Evolutionary conservation across 345 rosid species (phyloP), one percentile per base, ranked within the genome.

Genomic region (Chamaenerion angustifolium): DNA sequence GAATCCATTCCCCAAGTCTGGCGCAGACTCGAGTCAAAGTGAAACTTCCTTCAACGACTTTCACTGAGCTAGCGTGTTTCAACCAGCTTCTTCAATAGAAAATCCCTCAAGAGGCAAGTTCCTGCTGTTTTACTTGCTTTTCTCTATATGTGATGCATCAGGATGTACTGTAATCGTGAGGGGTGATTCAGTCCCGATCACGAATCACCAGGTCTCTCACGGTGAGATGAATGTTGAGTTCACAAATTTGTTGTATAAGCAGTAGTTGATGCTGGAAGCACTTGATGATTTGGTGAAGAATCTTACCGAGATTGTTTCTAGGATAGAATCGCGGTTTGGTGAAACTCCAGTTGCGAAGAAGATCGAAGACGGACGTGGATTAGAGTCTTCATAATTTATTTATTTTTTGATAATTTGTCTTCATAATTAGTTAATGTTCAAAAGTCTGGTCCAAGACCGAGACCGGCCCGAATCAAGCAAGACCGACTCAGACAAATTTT

Each of bases 211-310:
- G 12, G 64, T 47, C 10, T 51, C 48, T 67, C 43, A 51, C 8
- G 48, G 13, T 16, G 66, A 49, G 40, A 58, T 51, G 23, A 64
- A 48, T 16, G 42, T 57, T 60, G 63, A 56, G n/a, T 47, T 48
- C 42, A 48, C 50, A 10, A 45, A 12, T 63, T 58, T 59, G 46
- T 57, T 46, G 18, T 19, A 48, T 40, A 64, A 54, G 42, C 72
- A 68, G 18, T 70, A 73, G 42, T 65, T 61, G 67, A 56, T 75
- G 21, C 71, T 86, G 19, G 68, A 56, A 59, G 76, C 73, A 53
- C 88, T 90, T 8, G 94, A 83, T 61, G 92, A 83, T 35, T 57
- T 83, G 48, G 82, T 81, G 58, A 86, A 65, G 52, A 79, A 79
- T 55, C 87, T 86, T 45, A 70, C 71, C 51, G 88, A 81, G 58